phyloP scores from a whole-genome alignment of 371 early-diverging fungal genomes.

The Mortierella sp. region DNA sequence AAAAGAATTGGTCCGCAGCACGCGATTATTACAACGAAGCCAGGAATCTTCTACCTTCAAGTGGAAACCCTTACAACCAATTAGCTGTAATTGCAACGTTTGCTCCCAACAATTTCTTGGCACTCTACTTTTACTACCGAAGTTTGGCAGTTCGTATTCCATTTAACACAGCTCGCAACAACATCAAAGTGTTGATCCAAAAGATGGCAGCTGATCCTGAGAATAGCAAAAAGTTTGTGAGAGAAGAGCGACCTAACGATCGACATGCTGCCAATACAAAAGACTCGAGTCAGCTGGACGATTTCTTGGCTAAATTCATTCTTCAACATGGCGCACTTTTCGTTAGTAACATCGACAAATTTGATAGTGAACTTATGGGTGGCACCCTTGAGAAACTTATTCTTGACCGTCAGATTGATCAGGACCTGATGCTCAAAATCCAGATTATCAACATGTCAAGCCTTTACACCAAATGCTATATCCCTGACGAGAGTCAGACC shows the following conservation, averaged over 20 bases:
- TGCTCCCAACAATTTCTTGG: constrained; percentile 57
- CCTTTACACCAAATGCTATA: constrained; percentile 51
- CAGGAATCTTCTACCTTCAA: constrained; percentile 62
- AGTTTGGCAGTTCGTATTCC: constrained; percentile 58
- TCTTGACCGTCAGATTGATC: constrained; percentile 42
- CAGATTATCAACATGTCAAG: constrained; percentile 56
- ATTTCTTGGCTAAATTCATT: constrained; percentile 39
- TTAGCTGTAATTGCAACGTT: constrained; percentile 67
- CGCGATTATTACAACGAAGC: constrained; percentile 69
- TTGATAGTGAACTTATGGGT: constrained; percentile 30
- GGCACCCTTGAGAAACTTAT: constrained; percentile 27
- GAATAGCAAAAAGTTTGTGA: constrained; percentile 38
- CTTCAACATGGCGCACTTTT: constrained; percentile 43
- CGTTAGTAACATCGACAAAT: constrained; percentile 20
- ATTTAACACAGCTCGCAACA: constrained; percentile 60
- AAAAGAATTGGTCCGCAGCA: constrained; percentile 63
- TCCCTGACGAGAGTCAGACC: constrained; percentile 43
- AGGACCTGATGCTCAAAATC: constrained; percentile 48
- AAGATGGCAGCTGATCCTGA: constrained; percentile 40
- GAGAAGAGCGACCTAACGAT: constrained; percentile 41
- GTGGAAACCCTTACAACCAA: constrained; percentile 74
- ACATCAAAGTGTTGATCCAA: constrained; percentile 54
- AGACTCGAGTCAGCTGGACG: constrained; percentile 35
- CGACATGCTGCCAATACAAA: constrained; percentile 32
- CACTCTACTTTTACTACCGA: constrained; percentile 60